Conservation (phyloP, 2,329 filamentous ascomycete species). For the Nemania sp. region DNA sequence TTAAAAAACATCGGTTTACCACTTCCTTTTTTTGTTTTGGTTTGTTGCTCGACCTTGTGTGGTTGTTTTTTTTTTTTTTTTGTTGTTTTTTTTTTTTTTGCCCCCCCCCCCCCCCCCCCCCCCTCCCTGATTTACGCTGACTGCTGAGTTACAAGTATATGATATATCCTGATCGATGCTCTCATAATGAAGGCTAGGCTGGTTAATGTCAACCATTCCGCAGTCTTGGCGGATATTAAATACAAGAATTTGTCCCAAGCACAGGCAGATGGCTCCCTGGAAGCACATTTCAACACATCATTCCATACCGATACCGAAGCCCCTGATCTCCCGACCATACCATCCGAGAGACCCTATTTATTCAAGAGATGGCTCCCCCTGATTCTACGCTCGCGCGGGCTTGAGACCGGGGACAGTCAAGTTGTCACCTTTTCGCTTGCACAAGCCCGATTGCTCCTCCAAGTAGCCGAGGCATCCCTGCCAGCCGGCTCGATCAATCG, state of each 20-base stretch:
- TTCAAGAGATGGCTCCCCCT: conserved; percentile 49
- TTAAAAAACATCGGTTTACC: too few species aligned
- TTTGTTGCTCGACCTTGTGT: too few species aligned
- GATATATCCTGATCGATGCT: not conserved
- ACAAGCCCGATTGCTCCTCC: conserved; percentile 41
- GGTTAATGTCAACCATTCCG: conserved; percentile 5
- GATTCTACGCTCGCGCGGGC: conserved; percentile 43
- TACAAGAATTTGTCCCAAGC: not conserved
- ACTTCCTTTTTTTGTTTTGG: too few species aligned
- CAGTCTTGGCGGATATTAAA: conserved; percentile 15
- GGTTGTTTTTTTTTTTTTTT: too few species aligned
- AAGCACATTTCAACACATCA: conserved; percentile 42
- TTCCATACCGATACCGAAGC: conserved; percentile 43
- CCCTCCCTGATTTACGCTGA: too few species aligned
- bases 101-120: too few species aligned
- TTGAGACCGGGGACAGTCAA: conserved; percentile 37
- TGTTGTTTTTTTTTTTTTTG: too few species aligned
- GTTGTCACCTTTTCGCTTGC: conserved; percentile 36
- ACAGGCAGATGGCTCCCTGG: not conserved
- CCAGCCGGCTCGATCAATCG: conserved; percentile 39
- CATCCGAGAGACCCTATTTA: conserved; percentile 43
- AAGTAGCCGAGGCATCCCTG: conserved; percentile 41
- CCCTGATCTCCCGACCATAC: conserved; percentile 33
- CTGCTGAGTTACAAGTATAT: too few species aligned
- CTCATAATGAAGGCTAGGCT: conserved; percentile 12